A percentile compares a stretch with the other conserved stretches of the same genome.
These are phyloP conservation scores for Camillea tinctor DNA, from an alignment of 2,329 filamentous ascomycete species.

Conservation along the genomic window DNA sequence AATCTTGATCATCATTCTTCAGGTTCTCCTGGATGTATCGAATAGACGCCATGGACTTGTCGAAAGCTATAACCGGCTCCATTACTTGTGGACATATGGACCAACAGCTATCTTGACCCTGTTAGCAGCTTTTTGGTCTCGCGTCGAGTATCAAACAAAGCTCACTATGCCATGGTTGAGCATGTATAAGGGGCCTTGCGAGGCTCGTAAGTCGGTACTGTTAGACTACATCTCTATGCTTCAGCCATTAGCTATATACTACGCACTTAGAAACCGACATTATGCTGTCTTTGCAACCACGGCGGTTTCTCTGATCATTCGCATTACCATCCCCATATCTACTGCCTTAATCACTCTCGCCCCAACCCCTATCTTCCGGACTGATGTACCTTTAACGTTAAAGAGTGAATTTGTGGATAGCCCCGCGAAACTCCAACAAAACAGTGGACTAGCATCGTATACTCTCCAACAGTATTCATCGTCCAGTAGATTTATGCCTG, in stretches of 20 bases:
- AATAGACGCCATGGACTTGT: slow-evolving; percentile 5
- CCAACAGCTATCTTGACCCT: slow-evolving; percentile 40
- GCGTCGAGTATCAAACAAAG: slow-evolving; percentile 10
- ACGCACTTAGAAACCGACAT: slow-evolving; percentile 2
- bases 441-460: too few species aligned
- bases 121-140: slow-evolving; percentile 3
- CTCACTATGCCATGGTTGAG: slow-evolving; percentile 4
- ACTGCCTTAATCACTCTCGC: background rate
- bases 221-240: slow-evolving; percentile 9
- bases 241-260: slow-evolving; percentile 1
- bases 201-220: slow-evolving; percentile 1
- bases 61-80: background rate
- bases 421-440: too few species aligned
- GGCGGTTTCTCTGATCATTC: background rate
- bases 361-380: background rate
- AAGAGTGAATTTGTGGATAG: too few species aligned
- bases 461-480: too few species aligned
- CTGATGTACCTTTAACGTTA: too few species aligned
- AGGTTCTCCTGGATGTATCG: background rate
- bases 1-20: too few species aligned
- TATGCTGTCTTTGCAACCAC: background rate
- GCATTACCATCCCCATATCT: background rate
- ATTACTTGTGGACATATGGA: slow-evolving; percentile 13
- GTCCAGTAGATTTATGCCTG: too few species aligned
- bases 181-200: background rate